A percentile compares a stretch with the other conserved stretches of the same genome.
Conservation (phyloP, 2,329 filamentous ascomycete species). For the Curvularia sp. region DNA sequence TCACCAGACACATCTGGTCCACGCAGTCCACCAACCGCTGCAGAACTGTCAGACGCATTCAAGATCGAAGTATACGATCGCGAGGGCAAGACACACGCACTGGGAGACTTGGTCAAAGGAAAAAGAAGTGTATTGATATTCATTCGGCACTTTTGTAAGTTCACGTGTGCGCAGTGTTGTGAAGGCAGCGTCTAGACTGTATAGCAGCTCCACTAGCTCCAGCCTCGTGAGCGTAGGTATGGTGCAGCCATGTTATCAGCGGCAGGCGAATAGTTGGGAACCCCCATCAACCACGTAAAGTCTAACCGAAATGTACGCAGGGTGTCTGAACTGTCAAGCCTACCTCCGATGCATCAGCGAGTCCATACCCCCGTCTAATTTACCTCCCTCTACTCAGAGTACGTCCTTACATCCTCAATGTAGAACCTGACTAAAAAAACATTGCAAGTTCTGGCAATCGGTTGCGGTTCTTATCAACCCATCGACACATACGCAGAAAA, state of each 20-base stretch:
- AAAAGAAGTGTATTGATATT: conserved; percentile 31
- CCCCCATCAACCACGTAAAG: not conserved
- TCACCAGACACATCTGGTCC: not conserved
- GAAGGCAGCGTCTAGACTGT: not conserved
- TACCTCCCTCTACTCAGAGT: conserved; percentile 33
- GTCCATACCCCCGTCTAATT: conserved; percentile 27
- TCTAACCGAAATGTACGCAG: conserved; percentile 6
- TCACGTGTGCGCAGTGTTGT: not conserved
- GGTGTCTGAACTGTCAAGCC: conserved; percentile 38
- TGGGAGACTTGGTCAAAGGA: conserved; percentile 27
- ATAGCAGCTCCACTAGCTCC: not conserved
- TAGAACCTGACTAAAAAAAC: not conserved
- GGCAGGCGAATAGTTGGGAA: not conserved
- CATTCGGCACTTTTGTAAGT: conserved; percentile 34
- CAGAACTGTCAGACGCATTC: conserved; percentile 24
- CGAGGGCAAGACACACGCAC: conserved; percentile 18
- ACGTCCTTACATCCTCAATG: conserved; percentile 3
- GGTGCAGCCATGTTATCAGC: not conserved
- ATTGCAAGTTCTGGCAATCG: conserved; percentile 27
- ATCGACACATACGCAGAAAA: conserved; percentile 29
- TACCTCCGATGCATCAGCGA: conserved; percentile 32
- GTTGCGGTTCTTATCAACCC: conserved; percentile 36
- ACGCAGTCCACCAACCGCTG: conserved; percentile 6
- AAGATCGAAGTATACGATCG: conserved; percentile 30
- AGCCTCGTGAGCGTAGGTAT: no score